Conservation (phyloP, 768 basidiomycete genomes). For the Rhodotorula taiwanensis region DNA sequence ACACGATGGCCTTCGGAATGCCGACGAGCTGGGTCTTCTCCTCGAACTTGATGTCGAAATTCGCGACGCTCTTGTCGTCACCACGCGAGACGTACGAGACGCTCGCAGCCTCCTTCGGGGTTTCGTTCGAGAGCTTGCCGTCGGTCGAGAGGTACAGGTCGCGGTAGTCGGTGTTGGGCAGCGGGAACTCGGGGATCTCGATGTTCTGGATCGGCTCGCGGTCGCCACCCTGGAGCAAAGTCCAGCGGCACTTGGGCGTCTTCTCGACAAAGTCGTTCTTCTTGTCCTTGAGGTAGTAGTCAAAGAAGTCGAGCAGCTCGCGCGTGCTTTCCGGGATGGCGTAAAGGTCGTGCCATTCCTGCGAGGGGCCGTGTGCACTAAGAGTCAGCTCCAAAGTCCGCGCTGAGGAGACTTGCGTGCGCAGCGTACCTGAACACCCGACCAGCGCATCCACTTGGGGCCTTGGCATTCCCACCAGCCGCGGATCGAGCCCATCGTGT, state of each 20-base stretch:
- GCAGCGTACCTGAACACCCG: constrained; percentile 5
- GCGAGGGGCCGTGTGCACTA: not conserved
- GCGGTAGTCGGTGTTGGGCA: constrained; percentile 28
- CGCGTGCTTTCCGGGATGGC: constrained; percentile 4
- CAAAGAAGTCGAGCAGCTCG: constrained; percentile 33
- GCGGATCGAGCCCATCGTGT: constrained; percentile 36
- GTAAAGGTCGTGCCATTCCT: constrained; percentile 38
- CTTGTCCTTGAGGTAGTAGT: constrained; percentile 29
- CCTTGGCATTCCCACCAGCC: constrained; percentile 23
- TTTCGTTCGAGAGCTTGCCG: constrained; percentile 13
- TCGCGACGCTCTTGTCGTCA: constrained; percentile 14
- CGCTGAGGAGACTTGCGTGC: too few species aligned
- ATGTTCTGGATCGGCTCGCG: constrained; percentile 30
- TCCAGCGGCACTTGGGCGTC: constrained; percentile 32
- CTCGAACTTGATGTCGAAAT: constrained; percentile 26
- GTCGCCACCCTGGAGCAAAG: constrained; percentile 26
- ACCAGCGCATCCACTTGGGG: constrained; percentile 24
- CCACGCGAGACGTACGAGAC: constrained; percentile 17
- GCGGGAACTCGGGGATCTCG: constrained; percentile 18
- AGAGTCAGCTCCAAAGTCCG: not conserved
- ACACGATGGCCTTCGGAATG: constrained; percentile 23
- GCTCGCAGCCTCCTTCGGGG: not conserved
- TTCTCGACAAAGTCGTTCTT: constrained; percentile 31
- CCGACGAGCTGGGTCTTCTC: constrained; percentile 27
- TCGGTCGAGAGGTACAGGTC: constrained; percentile 16